Percentiles rank a stretch among this genome's conserved stretches.
Conservation (phyloP, 2,329 filamentous ascomycete species). For the Aspergillus sp. region DNA sequence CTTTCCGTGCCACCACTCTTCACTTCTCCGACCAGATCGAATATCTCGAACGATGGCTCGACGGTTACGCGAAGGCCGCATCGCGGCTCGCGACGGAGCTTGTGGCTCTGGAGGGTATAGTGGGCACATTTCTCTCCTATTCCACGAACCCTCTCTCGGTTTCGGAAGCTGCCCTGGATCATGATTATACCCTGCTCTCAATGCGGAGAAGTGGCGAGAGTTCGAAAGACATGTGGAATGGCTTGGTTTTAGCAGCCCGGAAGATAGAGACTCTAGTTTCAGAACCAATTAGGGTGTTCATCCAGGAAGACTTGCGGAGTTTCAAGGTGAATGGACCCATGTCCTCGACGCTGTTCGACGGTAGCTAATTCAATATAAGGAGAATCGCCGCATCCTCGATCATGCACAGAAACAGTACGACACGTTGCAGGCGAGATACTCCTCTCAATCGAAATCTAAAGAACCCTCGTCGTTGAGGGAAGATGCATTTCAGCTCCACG, state of each 20-base stretch:
- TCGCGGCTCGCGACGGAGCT: slow-evolving; percentile 65
- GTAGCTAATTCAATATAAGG: slow-evolving; percentile 40
- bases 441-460: slow-evolving; percentile 85
- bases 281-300: slow-evolving; percentile 78
- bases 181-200: slow-evolving; percentile 89
- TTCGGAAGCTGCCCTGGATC: slow-evolving; percentile 83
- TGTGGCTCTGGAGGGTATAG: slow-evolving; percentile 71
- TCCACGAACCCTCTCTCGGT: slow-evolving; percentile 71
- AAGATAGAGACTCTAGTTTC: slow-evolving; percentile 74
- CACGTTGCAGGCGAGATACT: slow-evolving; percentile 74
- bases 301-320: slow-evolving; percentile 73
- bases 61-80: slow-evolving; percentile 64
- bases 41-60: slow-evolving; percentile 88
- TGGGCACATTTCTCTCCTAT: slow-evolving; percentile 73
- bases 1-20: slow-evolving; percentile 81
- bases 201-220: slow-evolving; percentile 83
- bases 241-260: slow-evolving; percentile 70
- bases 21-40: slow-evolving; percentile 94
- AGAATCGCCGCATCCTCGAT: slow-evolving; percentile 74
- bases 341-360: neutral
- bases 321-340: slow-evolving; percentile 62
- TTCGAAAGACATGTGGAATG: slow-evolving; percentile 82
- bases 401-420: slow-evolving; percentile 82
- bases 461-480: slow-evolving; percentile 88
- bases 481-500: slow-evolving; percentile 93